phyloP scores from a whole-genome alignment of 495 filamentous ascomycete genomes.

The Penicillium canariense region DNA sequence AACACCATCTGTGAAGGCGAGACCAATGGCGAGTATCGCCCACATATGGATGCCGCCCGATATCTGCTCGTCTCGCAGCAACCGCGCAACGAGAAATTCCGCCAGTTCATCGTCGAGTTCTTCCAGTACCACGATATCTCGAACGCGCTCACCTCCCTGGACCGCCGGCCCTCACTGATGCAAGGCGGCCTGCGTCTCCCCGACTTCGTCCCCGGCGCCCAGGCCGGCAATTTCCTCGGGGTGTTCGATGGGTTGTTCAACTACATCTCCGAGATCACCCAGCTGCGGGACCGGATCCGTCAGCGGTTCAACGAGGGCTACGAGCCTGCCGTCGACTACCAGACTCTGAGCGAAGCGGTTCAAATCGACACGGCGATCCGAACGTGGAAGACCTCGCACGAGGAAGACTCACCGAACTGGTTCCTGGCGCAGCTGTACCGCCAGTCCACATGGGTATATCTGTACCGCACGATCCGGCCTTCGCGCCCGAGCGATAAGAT shows the following conservation, averaged over 20 bases:
- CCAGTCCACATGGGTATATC: slow-evolving; percentile 88
- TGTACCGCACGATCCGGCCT: slow-evolving; percentile 80
- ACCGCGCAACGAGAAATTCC: slow-evolving; percentile 62
- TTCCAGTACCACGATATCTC: slow-evolving; percentile 88
- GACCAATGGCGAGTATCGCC: slow-evolving; percentile 71
- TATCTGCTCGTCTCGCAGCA: slow-evolving; percentile 61
- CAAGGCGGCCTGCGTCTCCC: slow-evolving; percentile 64
- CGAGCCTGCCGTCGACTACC: slow-evolving; percentile 72
- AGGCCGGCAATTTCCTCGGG: slow-evolving; percentile 72
- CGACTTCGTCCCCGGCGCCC: slow-evolving; percentile 69
- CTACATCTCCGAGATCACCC: slow-evolving; percentile 76
- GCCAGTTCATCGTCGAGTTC: slow-evolving; percentile 85
- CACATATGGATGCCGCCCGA: slow-evolving; percentile 76
- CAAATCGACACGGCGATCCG: slow-evolving; percentile 75
- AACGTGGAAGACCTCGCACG: slow-evolving; percentile 70
- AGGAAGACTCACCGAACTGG: slow-evolving; percentile 67
- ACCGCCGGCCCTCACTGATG: slow-evolving; percentile 52
- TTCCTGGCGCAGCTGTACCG: slow-evolving; percentile 79
- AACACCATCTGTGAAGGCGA: slow-evolving; percentile 79
- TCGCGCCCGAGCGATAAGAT: slow-evolving; percentile 68
- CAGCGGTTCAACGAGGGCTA: slow-evolving; percentile 58
- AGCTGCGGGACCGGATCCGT: slow-evolving; percentile 74
- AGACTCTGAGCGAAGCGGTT: slow-evolving; percentile 68
- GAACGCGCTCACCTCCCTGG: slow-evolving; percentile 72
- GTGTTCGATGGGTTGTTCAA: slow-evolving; percentile 83